Conservation (phyloP, 306 rosid genomes). For the peach (Prunus persica) region Prunus_persica_NCBIv2 NC_034014.1:7972501-7973000, state of each 20-base stretch:
- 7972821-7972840: too few relatives aligned
- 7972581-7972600: slow-evolving; percentile 56
- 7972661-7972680: slow-evolving; percentile 79
- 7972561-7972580: slow-evolving; percentile 69
- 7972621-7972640: slow-evolving; percentile 77
- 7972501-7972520: slow-evolving; percentile 69
- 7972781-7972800: neutral
- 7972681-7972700: slow-evolving; percentile 23
- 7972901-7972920: neutral
- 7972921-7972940: neutral
- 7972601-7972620: slow-evolving; percentile 65
- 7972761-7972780: neutral
- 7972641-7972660: slow-evolving; percentile 72
- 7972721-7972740: neutral
- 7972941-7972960: neutral
- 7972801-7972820: neutral
- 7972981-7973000: neutral
- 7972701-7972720: neutral
- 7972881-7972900: neutral
- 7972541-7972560: slow-evolving; percentile 69
- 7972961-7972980: neutral
- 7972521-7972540: slow-evolving; percentile 75
- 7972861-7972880: neutral
- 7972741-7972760: neutral
- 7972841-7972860: neutral